Conservation (phyloP, 2,329 filamentous ascomycete species). For the Fusarium tjaetaba region DNA sequence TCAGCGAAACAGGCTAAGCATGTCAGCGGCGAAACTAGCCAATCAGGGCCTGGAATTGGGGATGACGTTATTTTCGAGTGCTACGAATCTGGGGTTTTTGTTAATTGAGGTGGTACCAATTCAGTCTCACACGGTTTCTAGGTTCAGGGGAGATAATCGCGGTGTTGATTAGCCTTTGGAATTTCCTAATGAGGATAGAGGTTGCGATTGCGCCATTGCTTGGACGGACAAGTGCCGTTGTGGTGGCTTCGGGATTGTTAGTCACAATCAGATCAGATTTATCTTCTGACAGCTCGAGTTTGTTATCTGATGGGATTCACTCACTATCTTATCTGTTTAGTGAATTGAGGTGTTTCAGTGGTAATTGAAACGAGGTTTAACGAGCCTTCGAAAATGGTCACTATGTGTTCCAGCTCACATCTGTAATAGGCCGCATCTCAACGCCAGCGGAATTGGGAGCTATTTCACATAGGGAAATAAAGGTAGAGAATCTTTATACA, state of each 20-base stretch:
- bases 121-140: not conserved
- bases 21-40: not conserved
- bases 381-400: not conserved
- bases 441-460: not conserved
- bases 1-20: constrained; percentile 12
- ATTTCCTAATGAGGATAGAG: not conserved
- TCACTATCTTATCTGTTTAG: not conserved
- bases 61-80: constrained; percentile 28
- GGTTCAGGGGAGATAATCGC: not conserved
- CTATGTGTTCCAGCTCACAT: not conserved
- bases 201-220: constrained; percentile 21
- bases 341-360: not conserved
- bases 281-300: not conserved
- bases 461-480: not conserved
- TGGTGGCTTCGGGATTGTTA: not conserved
- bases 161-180: constrained; percentile 13
- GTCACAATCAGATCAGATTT: not conserved
- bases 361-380: too few species aligned
- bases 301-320: not conserved
- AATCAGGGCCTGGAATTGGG: not conserved
- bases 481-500: not conserved
- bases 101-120: not conserved
- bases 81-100: not conserved
- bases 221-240: not conserved
- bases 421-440: not conserved